Base-by-base conservation (phyloP, 176 grass and related monocot species). In the Cymbopogon citratus region DNA sequence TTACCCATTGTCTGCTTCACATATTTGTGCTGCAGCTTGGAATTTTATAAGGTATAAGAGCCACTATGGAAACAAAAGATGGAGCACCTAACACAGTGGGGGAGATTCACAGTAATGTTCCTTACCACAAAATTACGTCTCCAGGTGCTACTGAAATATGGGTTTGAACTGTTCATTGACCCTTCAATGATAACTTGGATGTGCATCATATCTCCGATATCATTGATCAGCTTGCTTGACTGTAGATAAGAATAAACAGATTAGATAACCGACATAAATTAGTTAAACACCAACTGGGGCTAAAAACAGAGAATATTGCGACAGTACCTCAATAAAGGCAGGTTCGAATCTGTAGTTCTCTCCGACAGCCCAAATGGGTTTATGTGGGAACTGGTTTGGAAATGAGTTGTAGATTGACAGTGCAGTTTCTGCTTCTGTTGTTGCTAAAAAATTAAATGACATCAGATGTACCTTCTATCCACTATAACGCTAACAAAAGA, bases 311-410 rank as follows among this genome's bases (percentile, higher is more conserved):
- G 21, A 81, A 24, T 26, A 45, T 29, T 60, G 36, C 21, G 38
- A 77, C 40, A 35, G 26, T 94, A 98, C 96, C 92, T 98, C 96
- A 59, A 98, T 87, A 93, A 98, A 98, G 75, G 95, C 88, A 91
- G 92, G 92, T 93, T 98, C 96, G 67, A 98, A 98, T 78, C 96
- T 89, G 78, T 95, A 98, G 63, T 98, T 95, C 84, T 98, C 92
- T 76, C 90, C 96, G 9, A 98, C 63, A 85, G 96, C 96, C 96
- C 96, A 95, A 78, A 98, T 84, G 52, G 87, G 90, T 66, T 91
- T 92, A 52, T 66, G 64, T 33, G 78, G 66, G 29, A 92, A 81
- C 76, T 86, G 59, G 66, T 87, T 90, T 74, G 67, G 85, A 74
- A 91, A 87, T 29, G 95, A 91, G 68, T 86, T 86, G 82, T 98